Base-by-base conservation (phyloP, 2,329 filamentous ascomycete genomes). In the Emmonsiellopsis sp. region DNA sequence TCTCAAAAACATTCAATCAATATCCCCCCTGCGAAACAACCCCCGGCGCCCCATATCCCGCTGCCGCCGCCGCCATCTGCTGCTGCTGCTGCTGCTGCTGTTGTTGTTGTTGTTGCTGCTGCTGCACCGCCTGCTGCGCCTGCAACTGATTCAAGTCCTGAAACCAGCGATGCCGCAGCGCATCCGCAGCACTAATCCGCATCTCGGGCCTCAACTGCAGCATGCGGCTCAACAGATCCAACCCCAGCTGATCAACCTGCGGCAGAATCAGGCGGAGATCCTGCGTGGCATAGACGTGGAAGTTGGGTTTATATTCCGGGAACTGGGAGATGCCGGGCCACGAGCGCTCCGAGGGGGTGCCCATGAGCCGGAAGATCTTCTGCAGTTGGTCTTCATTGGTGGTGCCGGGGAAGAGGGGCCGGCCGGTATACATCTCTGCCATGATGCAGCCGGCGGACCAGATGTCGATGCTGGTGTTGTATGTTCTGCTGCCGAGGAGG, bases 381-480 rank as follows among this genome's bases (percentile, higher is more conserved):
- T 95, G 81, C 50, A 97, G 84, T 70, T 98, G 93, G 67, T 98
- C 93, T 71, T 98, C 93, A 69, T 98, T 98, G 39, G 93, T 96
- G 1, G 93, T 98, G 55, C 93, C 93, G 0, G 93, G 93, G 74
- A 98, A 98, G 6, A 98, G 80, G 0, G 93, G 93, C 14, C 93
- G 82, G 3, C 93, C 93, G 0, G 92, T 96, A 71, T 94, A 97
- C 90, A 98, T 96, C 73, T 98, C 93, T 8, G 93, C 93, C 93
- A 98, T 97, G 77, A 98, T 98, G 71, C 93, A 98, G 53, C 93
- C 93, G 6, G 93, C 93, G 6, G 89, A 95, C 93, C 93, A 98
- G 68, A 98, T 97, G 66, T 98, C 93, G 69, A 98, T 97, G 73
- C 89, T 95, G n/a, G 93, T 98, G 73, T 95, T 98, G 76, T 98